These are phyloP conservation scores for Mycena rosella DNA, from an alignment of 768 basidiomycete species.

Conservation along the genomic window DNA sequence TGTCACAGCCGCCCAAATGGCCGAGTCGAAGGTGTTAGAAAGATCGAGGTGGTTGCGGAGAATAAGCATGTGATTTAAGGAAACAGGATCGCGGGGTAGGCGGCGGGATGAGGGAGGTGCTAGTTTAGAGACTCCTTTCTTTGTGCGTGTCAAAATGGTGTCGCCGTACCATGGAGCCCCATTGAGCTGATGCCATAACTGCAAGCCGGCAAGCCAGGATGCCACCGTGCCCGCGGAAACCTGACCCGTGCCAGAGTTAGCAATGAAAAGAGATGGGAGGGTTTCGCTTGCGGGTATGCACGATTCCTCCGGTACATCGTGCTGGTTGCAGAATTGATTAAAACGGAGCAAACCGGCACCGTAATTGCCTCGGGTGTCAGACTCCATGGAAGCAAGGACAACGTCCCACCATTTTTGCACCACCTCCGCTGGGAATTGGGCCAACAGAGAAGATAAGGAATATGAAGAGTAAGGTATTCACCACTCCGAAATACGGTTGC, in stretches of 20 bases:
- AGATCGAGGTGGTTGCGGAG: not conserved
- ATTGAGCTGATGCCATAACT: not conserved
- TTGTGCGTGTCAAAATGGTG: not conserved
- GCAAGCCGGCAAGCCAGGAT: not conserved
- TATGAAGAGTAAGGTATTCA: not conserved
- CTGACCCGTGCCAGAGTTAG: not conserved
- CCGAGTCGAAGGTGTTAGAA: not conserved
- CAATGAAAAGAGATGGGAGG: not conserved
- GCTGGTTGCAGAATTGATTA: not conserved
- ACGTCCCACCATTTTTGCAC: not conserved
- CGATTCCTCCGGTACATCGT: not conserved
- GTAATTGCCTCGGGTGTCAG: not conserved
- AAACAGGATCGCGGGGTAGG: not conserved
- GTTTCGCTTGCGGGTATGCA: not conserved
- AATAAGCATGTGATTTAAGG: not conserved
- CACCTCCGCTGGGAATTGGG: not conserved
- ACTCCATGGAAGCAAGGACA: not conserved
- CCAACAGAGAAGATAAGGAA: not conserved
- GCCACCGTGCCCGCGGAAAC: not conserved
- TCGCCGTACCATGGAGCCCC: not conserved
- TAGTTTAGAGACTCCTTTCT: not conserved
- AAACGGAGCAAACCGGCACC: not conserved
- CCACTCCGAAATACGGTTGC: not conserved
- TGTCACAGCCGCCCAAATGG: not conserved
- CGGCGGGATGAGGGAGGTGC: not conserved